Base-by-base conservation (phyloP, 2,329 filamentous ascomycete genomes). In the Colletotrichum sp. region DNA sequence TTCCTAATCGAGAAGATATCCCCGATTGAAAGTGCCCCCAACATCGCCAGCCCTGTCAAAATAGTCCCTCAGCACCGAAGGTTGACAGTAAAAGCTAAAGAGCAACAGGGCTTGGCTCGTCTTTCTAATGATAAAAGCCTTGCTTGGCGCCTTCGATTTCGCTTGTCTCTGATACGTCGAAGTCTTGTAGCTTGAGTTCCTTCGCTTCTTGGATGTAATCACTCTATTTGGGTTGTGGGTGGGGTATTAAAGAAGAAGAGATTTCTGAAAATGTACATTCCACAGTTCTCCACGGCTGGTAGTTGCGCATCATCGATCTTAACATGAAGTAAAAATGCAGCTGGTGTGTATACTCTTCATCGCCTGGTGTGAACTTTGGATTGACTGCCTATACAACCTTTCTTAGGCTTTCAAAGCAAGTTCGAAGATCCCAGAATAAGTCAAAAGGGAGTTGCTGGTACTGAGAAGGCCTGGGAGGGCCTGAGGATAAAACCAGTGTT, bases 351-450 rank as follows among this genome's bases (percentile, higher is more conserved):
- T 48, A 48, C 11, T 48, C n/a, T 22, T 48, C n/a, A 48, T 48
- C 44, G 6, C n/a, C 44, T 11, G 11, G n/a, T 4, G 11, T 4
- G 6, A 48, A 48, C 0, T 22, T 3, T 0, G 44, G 44, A 1
- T 7, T 3, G 44, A 48, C 4, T 48, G 44, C 44, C 44, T n/a
- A 48, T 22, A 48, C 4, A 48, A 48, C 44, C 44, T 6, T n/a
- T 22, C 44, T 48, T 2, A 48, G 44, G 44, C 44, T 48, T 4
- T 6, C 3, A 13, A 48, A 7, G n/a, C 44, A 48, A 48, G 44
- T 48, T 22, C 44, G 44, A 4, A 48, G 44, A 4, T 48, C 44
- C 44, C 44, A 48, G 3, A 48, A 48, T 2, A n/a, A n/a, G 39
- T 44, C 39, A 44, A 11, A 11, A 6, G 39, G 39, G 19, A 44